Conservation (phyloP, 306 rosid genomes). For the Cucumis sativus region DNA sequence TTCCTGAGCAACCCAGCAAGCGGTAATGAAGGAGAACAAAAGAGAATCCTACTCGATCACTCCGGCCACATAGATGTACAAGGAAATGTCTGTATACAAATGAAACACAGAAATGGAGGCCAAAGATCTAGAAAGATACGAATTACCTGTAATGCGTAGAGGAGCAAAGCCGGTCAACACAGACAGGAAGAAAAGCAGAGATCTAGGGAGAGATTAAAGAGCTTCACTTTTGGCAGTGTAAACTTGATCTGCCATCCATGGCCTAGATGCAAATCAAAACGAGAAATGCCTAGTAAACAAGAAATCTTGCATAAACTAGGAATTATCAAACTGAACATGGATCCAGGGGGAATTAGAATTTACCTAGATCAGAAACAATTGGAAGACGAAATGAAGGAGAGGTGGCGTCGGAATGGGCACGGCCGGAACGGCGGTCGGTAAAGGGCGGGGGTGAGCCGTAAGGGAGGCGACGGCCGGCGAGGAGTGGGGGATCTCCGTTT, state of each 20-base stretch:
- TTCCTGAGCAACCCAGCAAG: neutral
- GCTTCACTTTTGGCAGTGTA: neutral
- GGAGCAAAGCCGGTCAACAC: constrained; percentile 5
- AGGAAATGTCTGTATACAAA: neutral
- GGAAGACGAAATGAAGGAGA: neutral
- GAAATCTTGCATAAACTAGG: neutral
- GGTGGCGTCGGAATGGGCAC: neutral
- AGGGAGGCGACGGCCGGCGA: constrained; percentile 2
- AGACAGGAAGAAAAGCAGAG: neutral
- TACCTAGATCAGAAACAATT: constrained; percentile 3
- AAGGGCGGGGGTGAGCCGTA: neutral
- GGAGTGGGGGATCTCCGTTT: neutral
- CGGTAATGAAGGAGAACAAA: neutral
- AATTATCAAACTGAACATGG: neutral
- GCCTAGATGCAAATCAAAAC: neutral
- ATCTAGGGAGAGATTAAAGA: constrained; percentile 3
- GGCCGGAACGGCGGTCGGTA: neutral
- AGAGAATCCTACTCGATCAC: neutral
- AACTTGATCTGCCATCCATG: constrained; percentile 1
- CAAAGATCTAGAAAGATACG: constrained; percentile 1
- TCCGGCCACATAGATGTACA: neutral
- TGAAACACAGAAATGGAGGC: neutral
- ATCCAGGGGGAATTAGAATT: neutral
- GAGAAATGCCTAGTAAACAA: neutral
- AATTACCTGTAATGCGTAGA: neutral